Conservation (phyloP, 2,329 filamentous ascomycete genomes). For the Scorias spongiosa region DNA sequence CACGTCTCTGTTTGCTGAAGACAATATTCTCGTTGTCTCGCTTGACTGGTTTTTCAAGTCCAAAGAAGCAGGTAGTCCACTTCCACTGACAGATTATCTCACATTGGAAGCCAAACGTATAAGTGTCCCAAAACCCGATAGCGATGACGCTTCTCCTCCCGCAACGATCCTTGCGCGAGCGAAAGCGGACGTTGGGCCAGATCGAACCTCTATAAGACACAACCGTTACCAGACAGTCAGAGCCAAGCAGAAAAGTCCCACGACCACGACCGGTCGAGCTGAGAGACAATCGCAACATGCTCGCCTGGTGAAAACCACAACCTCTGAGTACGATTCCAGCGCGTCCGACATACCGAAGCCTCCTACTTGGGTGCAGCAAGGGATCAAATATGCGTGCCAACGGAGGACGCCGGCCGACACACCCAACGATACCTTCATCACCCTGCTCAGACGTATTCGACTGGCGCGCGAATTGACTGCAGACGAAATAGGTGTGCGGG, state of each 20-base stretch:
- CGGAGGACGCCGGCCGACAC: slow-evolving; percentile 54
- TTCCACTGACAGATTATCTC: slow-evolving; percentile 34
- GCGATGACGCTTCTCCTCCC: neutral
- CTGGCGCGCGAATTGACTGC: slow-evolving; percentile 53
- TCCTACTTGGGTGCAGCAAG: slow-evolving; percentile 53
- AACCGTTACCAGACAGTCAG: slow-evolving; percentile 15
- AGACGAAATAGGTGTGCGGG: slow-evolving; percentile 66
- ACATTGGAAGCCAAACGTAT: slow-evolving; percentile 35
- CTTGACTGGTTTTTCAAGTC: slow-evolving; percentile 40
- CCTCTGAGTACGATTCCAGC: slow-evolving; percentile 56
- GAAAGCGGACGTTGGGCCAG: slow-evolving; percentile 22
- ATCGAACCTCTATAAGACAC: slow-evolving; percentile 3
- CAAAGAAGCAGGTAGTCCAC: slow-evolving; percentile 23
- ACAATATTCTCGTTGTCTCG: slow-evolving; percentile 34
- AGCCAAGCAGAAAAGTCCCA: slow-evolving; percentile 7
- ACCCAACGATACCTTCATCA: slow-evolving; percentile 63
- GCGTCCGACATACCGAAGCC: slow-evolving; percentile 43
- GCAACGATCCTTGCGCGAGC: slow-evolving; percentile 37
- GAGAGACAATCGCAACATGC: slow-evolving; percentile 13
- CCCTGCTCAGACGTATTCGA: slow-evolving; percentile 58
- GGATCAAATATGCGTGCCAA: slow-evolving; percentile 62
- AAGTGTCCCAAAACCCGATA: slow-evolving; percentile 19
- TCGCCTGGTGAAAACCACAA: slow-evolving; percentile 51
- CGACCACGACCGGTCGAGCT: neutral
- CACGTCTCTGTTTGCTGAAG: slow-evolving; percentile 4